Base-by-base conservation (phyloP, 2,329 filamentous ascomycete species). In the Fusarium caatingaense region DNA sequence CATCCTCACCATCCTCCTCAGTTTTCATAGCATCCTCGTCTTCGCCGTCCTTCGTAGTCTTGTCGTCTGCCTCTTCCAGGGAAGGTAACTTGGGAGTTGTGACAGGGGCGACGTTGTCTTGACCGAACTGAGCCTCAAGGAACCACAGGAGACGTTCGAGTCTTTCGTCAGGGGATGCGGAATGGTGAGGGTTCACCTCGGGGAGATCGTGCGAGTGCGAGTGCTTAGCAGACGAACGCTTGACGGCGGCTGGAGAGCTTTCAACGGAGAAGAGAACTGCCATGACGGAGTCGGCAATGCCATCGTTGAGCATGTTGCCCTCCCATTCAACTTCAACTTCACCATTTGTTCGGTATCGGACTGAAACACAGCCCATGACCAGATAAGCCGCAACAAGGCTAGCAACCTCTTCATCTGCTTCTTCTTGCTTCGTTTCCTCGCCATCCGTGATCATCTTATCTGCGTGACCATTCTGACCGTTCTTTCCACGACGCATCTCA, bases 231-330 rank as follows among this genome's bases (percentile, higher is more conserved):
- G 74, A 74, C 37, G 72, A 77, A 41, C 93, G 92, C 81, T 96
- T 97, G 53, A 99, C 95, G 15, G 96, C 95, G 16, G 96, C 96
- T 8, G 95, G 96, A 56, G 93, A 97, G 80, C 92, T 97, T 81
- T 99, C 96, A 23, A 97, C 93, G 0, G 92, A 94, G 73, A 97
- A 89, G 13, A 99, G 86, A 5, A 98, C 93, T 1, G 94, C 94
- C 86, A 98, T 93, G 57, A 98, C 92, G 18, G 96, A 94, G 80
- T 99, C 96, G n/a, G 96, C 96, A 76, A 99, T 97, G 65, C 94
- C 93, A 77, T 99, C 96, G 79, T 98, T 99, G 76, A 98, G 91
- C 83, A 97, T 92, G 78, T 98, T 99, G 61, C 94, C 96, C 79
- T 98, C 95, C 96, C 96, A 99, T 80, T 97, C 94, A 5, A 98